phyloP scores from a whole-genome alignment of 176 grass and related monocot species.

The Luzula sylvatica region DNA sequence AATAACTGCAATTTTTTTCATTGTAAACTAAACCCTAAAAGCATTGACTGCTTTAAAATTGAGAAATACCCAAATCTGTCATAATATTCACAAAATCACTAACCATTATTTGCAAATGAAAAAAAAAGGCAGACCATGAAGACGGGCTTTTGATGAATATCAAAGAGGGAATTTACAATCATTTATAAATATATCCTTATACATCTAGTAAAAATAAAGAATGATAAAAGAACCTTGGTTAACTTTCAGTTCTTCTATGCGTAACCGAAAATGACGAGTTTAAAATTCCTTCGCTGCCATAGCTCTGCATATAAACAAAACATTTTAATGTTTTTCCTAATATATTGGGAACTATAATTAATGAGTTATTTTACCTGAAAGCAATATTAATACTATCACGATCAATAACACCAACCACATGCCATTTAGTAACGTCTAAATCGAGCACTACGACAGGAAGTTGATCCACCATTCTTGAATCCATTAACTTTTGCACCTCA shows the following conservation, averaged over 20 bases:
- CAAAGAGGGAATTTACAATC: too few relatives aligned
- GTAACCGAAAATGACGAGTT: constrained; percentile 14
- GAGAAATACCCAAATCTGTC: too few relatives aligned
- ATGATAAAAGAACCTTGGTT: background rate
- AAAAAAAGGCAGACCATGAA: too few relatives aligned
- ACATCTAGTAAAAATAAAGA: too few relatives aligned
- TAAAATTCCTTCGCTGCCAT: constrained; percentile 37
- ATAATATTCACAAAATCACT: too few relatives aligned
- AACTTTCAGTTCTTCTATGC: constrained; percentile 18
- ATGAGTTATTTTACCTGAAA: constrained; percentile 39
- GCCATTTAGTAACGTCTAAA: constrained; percentile 11
- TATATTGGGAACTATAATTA: background rate
- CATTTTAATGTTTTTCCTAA: background rate
- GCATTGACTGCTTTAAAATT: too few relatives aligned
- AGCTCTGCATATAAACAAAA: constrained; percentile 35
- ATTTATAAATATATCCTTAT: too few relatives aligned
- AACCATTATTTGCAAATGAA: too few relatives aligned
- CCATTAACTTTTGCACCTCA: constrained; percentile 64
- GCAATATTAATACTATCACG: constrained; percentile 53
- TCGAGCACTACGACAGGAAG: constrained; percentile 64
- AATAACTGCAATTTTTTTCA: too few relatives aligned
- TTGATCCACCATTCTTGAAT: constrained; percentile 36
- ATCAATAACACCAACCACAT: constrained; percentile 57
- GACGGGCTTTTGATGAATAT: too few relatives aligned
- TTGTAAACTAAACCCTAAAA: too few relatives aligned